phyloP scores from a whole-genome alignment of 768 basidiomycete species.

The Boletus coccyginus region DNA sequence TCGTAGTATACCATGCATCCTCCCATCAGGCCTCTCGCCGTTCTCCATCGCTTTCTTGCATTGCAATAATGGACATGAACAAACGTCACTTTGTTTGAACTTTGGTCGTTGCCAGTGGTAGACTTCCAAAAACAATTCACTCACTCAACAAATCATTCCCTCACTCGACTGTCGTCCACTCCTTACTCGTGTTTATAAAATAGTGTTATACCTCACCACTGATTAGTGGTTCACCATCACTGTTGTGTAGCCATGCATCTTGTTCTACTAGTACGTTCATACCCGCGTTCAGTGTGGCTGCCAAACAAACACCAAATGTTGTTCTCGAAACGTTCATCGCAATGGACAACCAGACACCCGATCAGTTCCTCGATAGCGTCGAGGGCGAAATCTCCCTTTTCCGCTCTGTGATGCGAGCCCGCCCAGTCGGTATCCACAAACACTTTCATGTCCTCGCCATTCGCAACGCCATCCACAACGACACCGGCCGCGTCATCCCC shows the following conservation, averaged over 20 bases:
- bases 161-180: conserved; percentile 19
- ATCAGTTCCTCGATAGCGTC: conserved; percentile 61
- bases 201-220: conserved; percentile 27
- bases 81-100: conserved; percentile 5
- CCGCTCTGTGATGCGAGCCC: conserved; percentile 73
- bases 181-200: conserved; percentile 27
- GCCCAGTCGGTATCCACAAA: conserved; percentile 80
- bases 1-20: conserved; percentile 10
- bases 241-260: conserved; percentile 25
- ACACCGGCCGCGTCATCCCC: conserved; percentile 60
- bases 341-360: conserved; percentile 31
- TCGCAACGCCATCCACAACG: conserved; percentile 65
- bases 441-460: conserved; percentile 81
- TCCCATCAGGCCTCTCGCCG: background rate
- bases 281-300: conserved; percentile 6
- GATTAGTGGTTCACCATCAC: conserved; percentile 2
- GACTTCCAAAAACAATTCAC: conserved; percentile 8
- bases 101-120: conserved; percentile 14
- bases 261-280: conserved; percentile 15
- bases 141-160: conserved; percentile 15
- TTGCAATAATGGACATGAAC: conserved; percentile 21
- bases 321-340: background rate
- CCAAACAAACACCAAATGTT: conserved; percentile 21
- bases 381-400: conserved; percentile 87
- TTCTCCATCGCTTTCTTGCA: conserved; percentile 22